These are phyloP conservation scores for Populus euphratica DNA, from an alignment of 345 rosid genomes.

Conservation along the genomic window DNA sequence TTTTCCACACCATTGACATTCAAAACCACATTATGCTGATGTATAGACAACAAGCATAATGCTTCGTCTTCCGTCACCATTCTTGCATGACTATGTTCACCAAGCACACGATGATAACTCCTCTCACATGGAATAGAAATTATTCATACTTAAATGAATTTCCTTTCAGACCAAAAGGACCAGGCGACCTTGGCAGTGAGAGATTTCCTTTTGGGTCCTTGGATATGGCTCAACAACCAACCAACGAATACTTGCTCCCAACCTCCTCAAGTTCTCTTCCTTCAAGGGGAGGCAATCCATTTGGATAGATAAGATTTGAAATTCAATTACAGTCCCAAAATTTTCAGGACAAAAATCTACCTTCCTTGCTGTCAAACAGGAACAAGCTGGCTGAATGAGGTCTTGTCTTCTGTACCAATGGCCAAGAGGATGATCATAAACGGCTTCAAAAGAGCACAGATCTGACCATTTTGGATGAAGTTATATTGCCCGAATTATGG, in stretches of 20 bases:
- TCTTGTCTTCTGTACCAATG: not conserved
- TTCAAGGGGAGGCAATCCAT: conserved; percentile 54
- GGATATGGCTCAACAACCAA: conserved; percentile 26
- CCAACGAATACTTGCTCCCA: conserved; percentile 30
- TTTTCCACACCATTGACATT: not conserved
- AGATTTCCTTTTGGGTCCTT: conserved; percentile 18
- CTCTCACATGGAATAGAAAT: not conserved
- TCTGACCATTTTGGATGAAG: not conserved
- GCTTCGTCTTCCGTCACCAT: not conserved
- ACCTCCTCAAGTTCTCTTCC: conserved; percentile 31
- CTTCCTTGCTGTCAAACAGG: not conserved
- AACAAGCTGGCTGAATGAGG: not conserved
- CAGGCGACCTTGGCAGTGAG: conserved; percentile 22
- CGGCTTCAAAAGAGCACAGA: not conserved
- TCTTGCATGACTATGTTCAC: not conserved
- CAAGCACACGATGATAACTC: not conserved
- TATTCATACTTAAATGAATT: not conserved
- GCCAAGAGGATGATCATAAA: not conserved
- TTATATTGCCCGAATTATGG: not conserved
- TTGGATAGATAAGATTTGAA: conserved; percentile 30
- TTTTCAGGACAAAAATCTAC: not conserved
- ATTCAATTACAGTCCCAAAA: not conserved
- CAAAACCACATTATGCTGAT: not conserved
- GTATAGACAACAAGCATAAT: not conserved
- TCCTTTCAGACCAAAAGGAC: conserved; percentile 39